These are phyloP conservation scores for Barnettozyma populi DNA, from an alignment of 805 yeast species.

Conservation along the genomic window DNA sequence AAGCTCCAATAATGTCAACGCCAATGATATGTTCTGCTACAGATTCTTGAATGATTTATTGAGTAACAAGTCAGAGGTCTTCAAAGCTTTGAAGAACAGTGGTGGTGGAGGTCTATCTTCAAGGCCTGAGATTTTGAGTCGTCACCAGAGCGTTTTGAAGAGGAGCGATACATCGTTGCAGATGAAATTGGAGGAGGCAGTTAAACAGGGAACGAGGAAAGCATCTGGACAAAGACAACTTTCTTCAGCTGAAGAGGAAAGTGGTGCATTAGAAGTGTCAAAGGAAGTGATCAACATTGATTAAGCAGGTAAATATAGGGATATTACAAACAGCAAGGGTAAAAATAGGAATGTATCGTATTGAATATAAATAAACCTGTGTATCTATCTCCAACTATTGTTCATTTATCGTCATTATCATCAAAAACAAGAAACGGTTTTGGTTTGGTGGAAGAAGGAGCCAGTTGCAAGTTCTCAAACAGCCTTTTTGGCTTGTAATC, in stretches of 20 bases:
- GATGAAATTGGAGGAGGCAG: conserved; percentile 23
- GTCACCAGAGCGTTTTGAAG: conserved; percentile 6
- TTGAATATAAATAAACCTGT: neutral
- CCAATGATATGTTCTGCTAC: conserved; percentile 54
- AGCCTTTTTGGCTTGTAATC: conserved; percentile 27
- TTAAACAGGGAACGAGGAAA: conserved; percentile 14
- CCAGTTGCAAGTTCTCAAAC: conserved; percentile 16
- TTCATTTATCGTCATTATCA: neutral
- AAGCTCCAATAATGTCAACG: conserved; percentile 37
- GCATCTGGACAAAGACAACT: conserved; percentile 2
- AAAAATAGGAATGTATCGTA: neutral
- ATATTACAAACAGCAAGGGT: neutral
- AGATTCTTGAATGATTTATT: conserved; percentile 59
- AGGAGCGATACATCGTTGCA: conserved; percentile 23
- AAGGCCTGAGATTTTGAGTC: conserved; percentile 6
- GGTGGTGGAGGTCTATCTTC: conserved; percentile 15
- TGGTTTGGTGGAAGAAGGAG: neutral
- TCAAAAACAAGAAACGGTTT: neutral
- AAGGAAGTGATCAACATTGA: neutral
- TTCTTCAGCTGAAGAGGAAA: conserved; percentile 1
- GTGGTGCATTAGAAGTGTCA: neutral
- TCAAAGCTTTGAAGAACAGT: conserved; percentile 49
- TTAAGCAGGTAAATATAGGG: neutral
- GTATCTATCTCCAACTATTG: neutral
- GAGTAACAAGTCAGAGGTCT: conserved; percentile 53